phyloP scores from a whole-genome alignment of 2,329 filamentous ascomycete species.

The Hortaea werneckii region DNA sequence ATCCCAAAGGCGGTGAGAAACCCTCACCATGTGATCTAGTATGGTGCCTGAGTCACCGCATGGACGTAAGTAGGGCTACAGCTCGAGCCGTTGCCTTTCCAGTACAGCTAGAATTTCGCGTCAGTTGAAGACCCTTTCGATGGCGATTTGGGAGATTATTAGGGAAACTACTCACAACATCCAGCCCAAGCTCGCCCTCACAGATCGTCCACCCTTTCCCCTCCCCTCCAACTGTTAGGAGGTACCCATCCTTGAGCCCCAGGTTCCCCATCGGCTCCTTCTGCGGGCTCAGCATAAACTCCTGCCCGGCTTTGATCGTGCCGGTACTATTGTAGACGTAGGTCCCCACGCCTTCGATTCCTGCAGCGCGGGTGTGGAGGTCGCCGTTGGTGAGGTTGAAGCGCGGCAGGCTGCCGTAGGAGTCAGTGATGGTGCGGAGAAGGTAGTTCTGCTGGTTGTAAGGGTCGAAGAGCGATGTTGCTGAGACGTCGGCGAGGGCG shows the following conservation, averaged over 20 bases:
- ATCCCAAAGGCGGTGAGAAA: not conserved
- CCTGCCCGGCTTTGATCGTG: conserved; percentile 14
- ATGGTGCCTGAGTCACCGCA: conserved; percentile 28
- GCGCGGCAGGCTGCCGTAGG: conserved; percentile 29
- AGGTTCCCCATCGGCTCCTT: conserved; percentile 25
- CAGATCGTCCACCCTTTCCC: conserved; percentile 32
- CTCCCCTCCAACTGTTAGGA: conserved; percentile 28
- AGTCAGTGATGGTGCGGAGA: conserved; percentile 28
- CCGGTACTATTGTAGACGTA: conserved; percentile 26
- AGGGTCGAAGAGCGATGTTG: conserved; percentile 31
- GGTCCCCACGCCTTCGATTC: conserved; percentile 18
- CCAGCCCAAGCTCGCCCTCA: conserved; percentile 20
- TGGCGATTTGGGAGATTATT: not conserved
- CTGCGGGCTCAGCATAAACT: conserved; percentile 26
- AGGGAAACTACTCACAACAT: conserved; percentile 22
- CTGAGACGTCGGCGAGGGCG: conserved; percentile 26
- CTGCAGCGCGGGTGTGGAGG: conserved; percentile 22
- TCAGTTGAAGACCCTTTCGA: no score
- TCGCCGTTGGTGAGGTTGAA: conserved; percentile 29
- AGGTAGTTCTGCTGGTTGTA: conserved; percentile 25
- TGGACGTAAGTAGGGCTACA: conserved; percentile 30
- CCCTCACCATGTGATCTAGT: conserved; percentile 28
- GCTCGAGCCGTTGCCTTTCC: conserved; percentile 26
- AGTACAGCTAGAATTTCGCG: conserved; percentile 20
- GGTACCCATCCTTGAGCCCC: conserved; percentile 26